Percentiles rank a stretch among this genome's conserved stretches.
Evolutionary conservation across 2,329 filamentous ascomycete species (phyloP).

Genomic region (Xylaria sp.): DNA sequence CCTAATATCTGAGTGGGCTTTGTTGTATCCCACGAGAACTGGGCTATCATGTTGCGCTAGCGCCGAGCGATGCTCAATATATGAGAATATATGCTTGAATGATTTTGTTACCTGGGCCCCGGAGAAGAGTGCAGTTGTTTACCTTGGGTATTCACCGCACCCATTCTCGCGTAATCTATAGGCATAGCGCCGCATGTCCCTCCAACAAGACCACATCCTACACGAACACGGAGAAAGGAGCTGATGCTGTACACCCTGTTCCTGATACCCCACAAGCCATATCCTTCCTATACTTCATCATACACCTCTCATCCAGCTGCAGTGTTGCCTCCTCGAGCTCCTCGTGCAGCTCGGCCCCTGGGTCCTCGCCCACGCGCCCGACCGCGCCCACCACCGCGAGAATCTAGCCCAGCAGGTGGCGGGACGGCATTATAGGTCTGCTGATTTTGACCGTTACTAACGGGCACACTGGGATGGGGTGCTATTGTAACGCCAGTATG

Average conservation of each 20-base stretch:
- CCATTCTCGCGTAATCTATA: not conserved
- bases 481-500: not conserved
- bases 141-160: not conserved
- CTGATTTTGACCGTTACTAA: slow-evolving; percentile 30
- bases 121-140: not conserved
- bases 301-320: slow-evolving; percentile 18
- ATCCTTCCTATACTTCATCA: not conserved
- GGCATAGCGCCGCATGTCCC: not conserved
- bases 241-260: not conserved
- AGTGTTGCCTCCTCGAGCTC: slow-evolving; percentile 35
- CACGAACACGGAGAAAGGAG: not conserved
- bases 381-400: slow-evolving; percentile 50
- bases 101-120: not conserved
- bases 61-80: not conserved
- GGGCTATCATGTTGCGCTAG: not conserved
- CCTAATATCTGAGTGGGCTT: too few species aligned
- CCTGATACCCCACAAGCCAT: not conserved
- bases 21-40: not conserved
- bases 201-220: not conserved
- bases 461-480: not conserved
- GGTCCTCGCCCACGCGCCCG: slow-evolving; percentile 43
- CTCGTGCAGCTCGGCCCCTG: slow-evolving; percentile 43
- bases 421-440: slow-evolving; percentile 66
- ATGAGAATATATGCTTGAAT: not conserved
- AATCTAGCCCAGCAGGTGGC: slow-evolving; percentile 68